phyloP scores from a whole-genome alignment of 2,329 filamentous ascomycete genomes.

The Fusarium cyanostomum region DNA sequence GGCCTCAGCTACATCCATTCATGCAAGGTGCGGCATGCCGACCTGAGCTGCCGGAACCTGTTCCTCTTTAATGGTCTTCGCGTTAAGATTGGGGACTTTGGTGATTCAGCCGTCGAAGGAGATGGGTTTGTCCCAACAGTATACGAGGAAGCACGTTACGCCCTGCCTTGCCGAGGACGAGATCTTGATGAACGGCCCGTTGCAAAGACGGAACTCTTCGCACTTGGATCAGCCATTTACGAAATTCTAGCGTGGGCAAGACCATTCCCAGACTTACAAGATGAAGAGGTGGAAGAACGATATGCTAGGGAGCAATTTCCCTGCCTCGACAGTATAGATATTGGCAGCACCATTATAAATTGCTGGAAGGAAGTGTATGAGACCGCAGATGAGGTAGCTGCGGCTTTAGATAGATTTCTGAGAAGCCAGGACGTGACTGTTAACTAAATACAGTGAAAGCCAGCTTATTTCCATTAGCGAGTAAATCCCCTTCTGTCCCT shows the following conservation, averaged over 20 bases:
- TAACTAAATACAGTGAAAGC: too few species aligned
- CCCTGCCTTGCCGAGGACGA: not conserved
- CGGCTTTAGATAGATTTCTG: too few species aligned
- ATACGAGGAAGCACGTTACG: not conserved
- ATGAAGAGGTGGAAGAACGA: not conserved
- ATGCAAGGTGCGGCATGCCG: not conserved
- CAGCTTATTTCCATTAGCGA: too few species aligned
- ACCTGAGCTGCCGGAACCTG: conserved; percentile 5
- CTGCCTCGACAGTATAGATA: not conserved
- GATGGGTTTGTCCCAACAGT: not conserved
- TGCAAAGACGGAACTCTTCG: conserved; percentile 2
- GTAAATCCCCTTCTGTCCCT: too few species aligned
- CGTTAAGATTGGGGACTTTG: conserved; percentile 12
- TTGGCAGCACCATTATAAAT: not conserved
- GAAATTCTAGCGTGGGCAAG: not conserved
- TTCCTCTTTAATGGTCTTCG: conserved; percentile 2
- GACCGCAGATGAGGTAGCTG: not conserved
- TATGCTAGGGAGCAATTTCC: not conserved
- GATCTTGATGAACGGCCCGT: not conserved
- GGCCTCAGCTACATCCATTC: conserved; percentile 4
- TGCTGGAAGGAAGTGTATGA: not conserved
- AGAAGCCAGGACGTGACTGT: too few species aligned
- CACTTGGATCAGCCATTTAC: conserved; percentile 2
- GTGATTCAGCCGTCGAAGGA: not conserved
- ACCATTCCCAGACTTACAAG: not conserved